Conservation (phyloP, 192 early-diverging fungal genomes). For the Backusella morwellensis region DNA sequence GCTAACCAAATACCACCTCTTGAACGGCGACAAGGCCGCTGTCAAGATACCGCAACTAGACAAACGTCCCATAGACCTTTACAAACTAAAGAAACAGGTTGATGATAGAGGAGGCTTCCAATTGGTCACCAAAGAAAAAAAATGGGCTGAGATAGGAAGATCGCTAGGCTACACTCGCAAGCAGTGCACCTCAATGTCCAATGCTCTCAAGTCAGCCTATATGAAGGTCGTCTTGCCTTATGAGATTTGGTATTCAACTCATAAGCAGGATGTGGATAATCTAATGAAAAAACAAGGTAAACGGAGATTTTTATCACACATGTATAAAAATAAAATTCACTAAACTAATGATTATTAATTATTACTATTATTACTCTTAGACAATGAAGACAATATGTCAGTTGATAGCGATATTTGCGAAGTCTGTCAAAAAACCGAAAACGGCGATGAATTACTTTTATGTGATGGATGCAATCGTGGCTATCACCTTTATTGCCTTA, state of each 20-base stretch:
- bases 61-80: slow-evolving; percentile 84
- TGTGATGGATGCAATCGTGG: slow-evolving; percentile 88
- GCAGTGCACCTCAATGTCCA: slow-evolving; percentile 75
- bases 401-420: slow-evolving; percentile 39
- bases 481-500: slow-evolving; percentile 81
- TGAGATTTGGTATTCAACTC: slow-evolving; percentile 62
- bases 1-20: slow-evolving; percentile 84
- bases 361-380: slow-evolving; percentile 1
- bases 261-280: slow-evolving; percentile 17
- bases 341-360: background rate
- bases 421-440: slow-evolving; percentile 39
- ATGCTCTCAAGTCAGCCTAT: slow-evolving; percentile 68
- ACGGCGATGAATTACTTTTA: slow-evolving; percentile 67
- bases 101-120: slow-evolving; percentile 70
- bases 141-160: slow-evolving; percentile 88
- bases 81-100: slow-evolving; percentile 80
- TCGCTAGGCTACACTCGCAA: slow-evolving; percentile 67
- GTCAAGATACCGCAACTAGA: slow-evolving; percentile 81
- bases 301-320: slow-evolving; percentile 1
- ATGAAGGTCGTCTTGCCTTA: slow-evolving; percentile 66
- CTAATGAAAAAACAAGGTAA: slow-evolving; percentile 4
- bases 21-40: slow-evolving; percentile 66
- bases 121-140: slow-evolving; percentile 68
- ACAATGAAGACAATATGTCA: background rate
- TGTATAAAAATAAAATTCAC: slow-evolving; percentile 15